Evolutionary conservation across 2,329 filamentous ascomycete genomes (phyloP), one percentile per base, ranked within the genome.

Genomic region (Fusarium temperatum): DNA sequence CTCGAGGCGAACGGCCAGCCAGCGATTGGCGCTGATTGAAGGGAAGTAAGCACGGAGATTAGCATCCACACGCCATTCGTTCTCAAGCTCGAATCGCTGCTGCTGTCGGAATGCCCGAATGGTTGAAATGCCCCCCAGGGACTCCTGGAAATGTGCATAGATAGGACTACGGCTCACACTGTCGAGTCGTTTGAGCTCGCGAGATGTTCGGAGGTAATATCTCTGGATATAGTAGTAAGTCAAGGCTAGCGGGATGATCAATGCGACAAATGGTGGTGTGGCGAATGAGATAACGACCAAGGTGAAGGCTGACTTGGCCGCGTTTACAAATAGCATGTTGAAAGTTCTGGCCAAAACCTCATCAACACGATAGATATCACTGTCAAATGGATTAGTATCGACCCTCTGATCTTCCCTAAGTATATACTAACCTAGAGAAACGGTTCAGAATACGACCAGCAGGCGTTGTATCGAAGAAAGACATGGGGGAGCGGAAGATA

Each of bases 81-180:
- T 99, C 83, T 99, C 97, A 66, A 93, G 86, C 70, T 94, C 90
- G 83, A 99, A 99, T 65, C 96, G 89, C 73, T 91, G 87, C 82
- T 97, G 91, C 82, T 99, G 96, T 70, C 92, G 89, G 85, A 97
- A 99, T 41, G 96, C 97, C 75, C 97, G 93, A 79, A 99, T 98
- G 17, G 96, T 99, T 68, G 94, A 94, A 80, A 98, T 93, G 48
- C 96, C 96, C 70, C 94, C 96, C 15, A 99, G 89, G 4, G 95
- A 97, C 84, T 99, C 97, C 81, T 99, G 96, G 85, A 99, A 99
- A 83, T 99, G 97, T 12, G 96, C 96, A 82, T 95, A 99, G 78
- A 99, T 97, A 32, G 97, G 97, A 82, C 95, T 98, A 78, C 95
- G 92, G 81, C 93, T 98, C 76, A 98, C 93, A 81, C 95, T 98